Evolutionary conservation across 2,329 filamentous ascomycete genomes (phyloP).

Genomic region (Malbranchea cinnamomea): DNA sequence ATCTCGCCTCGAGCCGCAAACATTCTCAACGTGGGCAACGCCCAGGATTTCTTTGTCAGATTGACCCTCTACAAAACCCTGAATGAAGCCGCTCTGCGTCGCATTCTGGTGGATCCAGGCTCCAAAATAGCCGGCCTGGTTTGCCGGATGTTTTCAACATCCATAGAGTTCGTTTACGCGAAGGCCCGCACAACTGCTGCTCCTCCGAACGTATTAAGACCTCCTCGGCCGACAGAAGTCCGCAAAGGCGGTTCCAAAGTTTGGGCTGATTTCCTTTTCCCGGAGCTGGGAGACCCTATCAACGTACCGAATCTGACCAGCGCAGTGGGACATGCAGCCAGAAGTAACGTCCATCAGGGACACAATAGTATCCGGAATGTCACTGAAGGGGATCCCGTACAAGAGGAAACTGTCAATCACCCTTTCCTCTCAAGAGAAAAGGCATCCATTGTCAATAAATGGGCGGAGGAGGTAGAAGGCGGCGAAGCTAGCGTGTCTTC

Average conservation of each 20-base stretch:
- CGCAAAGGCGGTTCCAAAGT: slow-evolving; percentile 14
- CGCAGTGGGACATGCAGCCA: slow-evolving; percentile 9
- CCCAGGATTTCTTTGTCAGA: slow-evolving; percentile 7
- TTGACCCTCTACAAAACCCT: slow-evolving; percentile 13
- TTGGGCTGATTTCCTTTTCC: slow-evolving; percentile 19
- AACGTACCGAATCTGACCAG: slow-evolving; percentile 12
- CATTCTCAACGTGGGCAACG: slow-evolving; percentile 8
- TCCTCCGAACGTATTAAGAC: slow-evolving; percentile 11
- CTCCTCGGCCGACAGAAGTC: slow-evolving; percentile 11
- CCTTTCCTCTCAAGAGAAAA: slow-evolving; percentile 17
- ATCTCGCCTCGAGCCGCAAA: slow-evolving; percentile 11
- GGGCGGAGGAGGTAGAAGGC: slow-evolving; percentile 15
- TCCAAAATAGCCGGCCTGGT: slow-evolving; percentile 7
- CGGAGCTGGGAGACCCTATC: slow-evolving; percentile 17
- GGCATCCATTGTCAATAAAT: slow-evolving; percentile 16
- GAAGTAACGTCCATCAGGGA: slow-evolving; percentile 5
- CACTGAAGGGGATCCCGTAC: too few species aligned
- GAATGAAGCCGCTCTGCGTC: slow-evolving; percentile 10
- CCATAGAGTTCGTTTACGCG: slow-evolving; percentile 9
- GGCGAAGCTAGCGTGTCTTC: slow-evolving; percentile 7
- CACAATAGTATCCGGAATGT: too few species aligned
- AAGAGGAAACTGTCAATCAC: slow-evolving; percentile 7
- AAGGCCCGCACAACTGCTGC: slow-evolving; percentile 7
- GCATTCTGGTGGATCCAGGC: slow-evolving; percentile 14
- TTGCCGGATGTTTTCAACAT: slow-evolving; percentile 14